These are phyloP conservation scores for Carex scoparia DNA, from an alignment of 176 grass and related monocot species.

Conservation along the genomic window DNA sequence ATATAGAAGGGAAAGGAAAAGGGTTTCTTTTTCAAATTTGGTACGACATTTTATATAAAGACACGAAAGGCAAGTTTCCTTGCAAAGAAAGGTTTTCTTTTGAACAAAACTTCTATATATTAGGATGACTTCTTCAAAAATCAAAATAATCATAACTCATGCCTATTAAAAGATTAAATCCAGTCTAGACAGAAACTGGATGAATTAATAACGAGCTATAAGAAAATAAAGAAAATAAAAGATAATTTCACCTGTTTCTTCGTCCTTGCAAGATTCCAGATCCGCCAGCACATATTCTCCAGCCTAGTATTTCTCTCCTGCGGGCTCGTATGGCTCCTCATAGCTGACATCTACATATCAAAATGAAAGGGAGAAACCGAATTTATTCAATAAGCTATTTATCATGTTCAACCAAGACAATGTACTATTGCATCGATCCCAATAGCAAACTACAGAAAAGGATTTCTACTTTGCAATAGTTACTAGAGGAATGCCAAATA, in stretches of 20 bases:
- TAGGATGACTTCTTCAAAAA: not conserved
- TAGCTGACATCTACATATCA: constrained; percentile 38
- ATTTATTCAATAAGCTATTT: not conserved
- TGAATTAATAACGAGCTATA: not conserved
- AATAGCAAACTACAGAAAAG: not conserved
- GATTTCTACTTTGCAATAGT: not conserved
- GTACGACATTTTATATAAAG: not conserved
- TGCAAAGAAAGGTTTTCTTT: not conserved
- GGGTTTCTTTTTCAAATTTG: not conserved
- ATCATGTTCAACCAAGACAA: not conserved
- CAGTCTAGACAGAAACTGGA: not conserved
- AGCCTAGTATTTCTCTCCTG: constrained; percentile 58
- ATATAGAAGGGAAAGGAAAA: not conserved
- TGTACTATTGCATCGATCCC: not conserved
- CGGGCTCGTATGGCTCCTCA: constrained; percentile 30
- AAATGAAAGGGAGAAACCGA: not conserved
- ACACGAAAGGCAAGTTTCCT: not conserved
- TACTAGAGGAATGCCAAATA: not conserved
- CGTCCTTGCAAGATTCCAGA: constrained; percentile 85
- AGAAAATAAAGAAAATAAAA: not conserved
- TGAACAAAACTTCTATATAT: not conserved
- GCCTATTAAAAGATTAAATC: not conserved
- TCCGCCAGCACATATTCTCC: constrained; percentile 90
- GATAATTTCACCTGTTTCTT: constrained; percentile 55
- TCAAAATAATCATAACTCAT: not conserved